phyloP scores from a whole-genome alignment of 2,329 filamentous ascomycete genomes.

The Coniochaeta sp. region DNA sequence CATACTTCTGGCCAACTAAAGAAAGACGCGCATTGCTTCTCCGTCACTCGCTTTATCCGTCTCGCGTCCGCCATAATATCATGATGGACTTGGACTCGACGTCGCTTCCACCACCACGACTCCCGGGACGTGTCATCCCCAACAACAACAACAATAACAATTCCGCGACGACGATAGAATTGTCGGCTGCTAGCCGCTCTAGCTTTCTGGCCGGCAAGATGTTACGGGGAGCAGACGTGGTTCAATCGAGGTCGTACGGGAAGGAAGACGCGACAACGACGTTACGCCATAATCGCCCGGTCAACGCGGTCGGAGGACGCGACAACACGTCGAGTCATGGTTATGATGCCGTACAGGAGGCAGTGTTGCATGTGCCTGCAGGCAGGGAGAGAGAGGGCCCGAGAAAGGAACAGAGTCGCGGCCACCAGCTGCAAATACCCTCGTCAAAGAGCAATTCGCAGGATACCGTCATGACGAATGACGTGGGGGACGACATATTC shows the following conservation, averaged over 20 bases:
- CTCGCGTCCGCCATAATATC: neutral
- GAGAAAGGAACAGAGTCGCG: neutral
- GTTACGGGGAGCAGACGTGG: conserved; percentile 12
- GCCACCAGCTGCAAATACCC: conserved; percentile 7
- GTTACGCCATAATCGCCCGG: neutral
- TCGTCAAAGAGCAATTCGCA: conserved; percentile 35
- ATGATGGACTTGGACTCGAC: conserved; percentile 16
- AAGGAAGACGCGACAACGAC: conserved; percentile 12
- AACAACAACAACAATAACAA: conserved; percentile 10
- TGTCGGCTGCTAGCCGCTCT: neutral
- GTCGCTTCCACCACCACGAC: conserved; percentile 11
- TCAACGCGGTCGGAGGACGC: conserved; percentile 5
- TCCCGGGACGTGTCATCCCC: conserved; percentile 13
- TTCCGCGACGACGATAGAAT: conserved; percentile 7
- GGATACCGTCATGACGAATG: conserved; percentile 30
- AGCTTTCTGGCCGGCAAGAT: conserved; percentile 12
- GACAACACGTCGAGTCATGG: conserved; percentile 9
- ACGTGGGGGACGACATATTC: conserved; percentile 33
- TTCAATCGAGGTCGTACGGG: conserved; percentile 7
- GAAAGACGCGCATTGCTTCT: conserved; percentile 1
- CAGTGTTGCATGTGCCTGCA: neutral
- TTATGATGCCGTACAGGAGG: conserved; percentile 3
- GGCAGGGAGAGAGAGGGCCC: neutral
- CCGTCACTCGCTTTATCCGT: neutral
- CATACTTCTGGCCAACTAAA: neutral